Evolutionary conservation across 129 eudicot species (phyloP), one percentile per base, ranked within the genome.

Genomic region (Rutidosis leptorrhynchoides): DNA sequence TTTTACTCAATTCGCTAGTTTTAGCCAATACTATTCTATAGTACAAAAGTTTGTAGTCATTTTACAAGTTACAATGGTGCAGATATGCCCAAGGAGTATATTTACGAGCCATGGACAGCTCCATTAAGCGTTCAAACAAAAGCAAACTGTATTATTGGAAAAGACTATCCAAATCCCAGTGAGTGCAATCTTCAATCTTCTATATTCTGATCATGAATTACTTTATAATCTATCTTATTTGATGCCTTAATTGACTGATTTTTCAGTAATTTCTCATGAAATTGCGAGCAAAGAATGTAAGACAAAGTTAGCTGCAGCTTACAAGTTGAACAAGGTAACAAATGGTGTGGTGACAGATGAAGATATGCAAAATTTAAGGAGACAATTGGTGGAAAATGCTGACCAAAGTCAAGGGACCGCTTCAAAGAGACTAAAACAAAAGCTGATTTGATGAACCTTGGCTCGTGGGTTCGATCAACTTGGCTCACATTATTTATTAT

Each of bases 51-150:
- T 11, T 11, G 17, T 26, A 42, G 17, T 19, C 1, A 53, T 69
- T 43, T 67, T 52, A 35, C 14, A 35, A 6, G 2, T 8, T 35
- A 8, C 37, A 17, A 26, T 21, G 70, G 16, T 45, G 23, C 66
- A 89, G 97, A 90, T 64, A 90, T 90, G 97, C 97, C 95, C 22
- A 82, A 74, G 84, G 87, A 86, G 77, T 90, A 86, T 78, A 90
- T 90, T 52, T 90, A 90, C 69, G 95, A 90, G 77, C 97, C 97
- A 30, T 90, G 97, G 97, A 82, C 84, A 48, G 97, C 97, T 75
- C 95, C 97, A 5, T 45, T 63, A 61, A 90, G 85, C 89, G 62
- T 90, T 54, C 95, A 90, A 78, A 66, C 67, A 9, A 84, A 82
- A 75, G 97, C 89, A 29, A 86, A 80, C n/a, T 90, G 97, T 81